Base-by-base conservation (phyloP, 179 eudicot species). In the Corrigiola litoralis region DNA sequence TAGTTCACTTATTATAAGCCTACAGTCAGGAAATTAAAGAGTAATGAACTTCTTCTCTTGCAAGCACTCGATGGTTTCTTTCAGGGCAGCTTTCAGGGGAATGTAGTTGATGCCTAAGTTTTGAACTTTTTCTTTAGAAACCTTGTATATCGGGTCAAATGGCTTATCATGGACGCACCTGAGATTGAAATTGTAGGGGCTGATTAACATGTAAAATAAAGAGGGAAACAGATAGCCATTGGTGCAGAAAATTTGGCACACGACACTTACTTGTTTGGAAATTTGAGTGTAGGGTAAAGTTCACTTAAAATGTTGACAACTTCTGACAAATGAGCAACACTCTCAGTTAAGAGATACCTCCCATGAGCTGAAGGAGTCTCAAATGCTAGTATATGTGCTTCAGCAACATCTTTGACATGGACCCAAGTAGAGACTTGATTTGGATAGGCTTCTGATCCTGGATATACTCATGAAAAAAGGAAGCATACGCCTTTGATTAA, bases 51-150 rank as follows among this genome's bases (percentile, higher is more conserved):
- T 59, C 80, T 74, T 82, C 75, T 72, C 80, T 70, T 75, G 72
- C 64, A 82, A 72, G 75, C 77, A 70, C 17, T 82, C 73, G 29
- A 82, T 71, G 29, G 87, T 80, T 10, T 82, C 87, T 73, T 72
- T 75, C 28, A 82, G 61, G 51, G 70, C 63, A n/a, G 38, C 68
- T 62, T 62, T 52, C 50, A 78, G 53, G 55, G 84, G 79, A 45
- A 65, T 80, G 75, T 63, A 82, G 6, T 75, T 72, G 64, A 82
- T 80, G 31, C 87, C 84, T 59, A 82, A 70, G 59, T 71, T 77
- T 54, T 58, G 69, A 42, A 68, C 61, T 58, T 54, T 80, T 25
- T 77, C 77, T 70, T 75, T 78, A 0, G 79, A 80, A n/a, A 82
- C 82, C 48, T 63, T 72, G 79, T 62, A 77, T 9, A 51, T 64